Conservation (phyloP, 108 stramenopile genomes). For the Cyclotella kingstonii region DNA sequence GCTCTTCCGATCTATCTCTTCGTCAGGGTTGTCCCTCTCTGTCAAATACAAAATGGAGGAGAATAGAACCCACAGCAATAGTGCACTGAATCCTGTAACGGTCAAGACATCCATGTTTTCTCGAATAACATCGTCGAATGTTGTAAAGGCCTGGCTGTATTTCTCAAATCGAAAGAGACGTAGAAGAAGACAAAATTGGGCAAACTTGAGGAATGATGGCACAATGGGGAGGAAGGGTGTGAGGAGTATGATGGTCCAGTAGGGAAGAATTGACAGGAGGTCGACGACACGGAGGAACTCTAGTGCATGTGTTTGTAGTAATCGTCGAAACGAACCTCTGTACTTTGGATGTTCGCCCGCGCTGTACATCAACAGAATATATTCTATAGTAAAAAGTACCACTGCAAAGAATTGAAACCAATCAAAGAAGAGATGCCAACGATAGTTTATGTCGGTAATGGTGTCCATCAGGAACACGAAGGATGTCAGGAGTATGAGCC, state of each 20-base stretch:
- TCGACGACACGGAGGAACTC: conserved; percentile 76
- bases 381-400: conserved; percentile 70
- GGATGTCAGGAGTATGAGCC: conserved; percentile 59
- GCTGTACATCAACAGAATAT: conserved; percentile 51
- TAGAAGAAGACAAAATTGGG: conserved; percentile 59
- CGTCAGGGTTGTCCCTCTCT: conserved; percentile 80
- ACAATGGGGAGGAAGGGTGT: conserved; percentile 13
- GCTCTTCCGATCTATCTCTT: conserved; percentile 71
- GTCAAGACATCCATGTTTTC: conserved; percentile 77
- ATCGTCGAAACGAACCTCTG: conserved; percentile 15
- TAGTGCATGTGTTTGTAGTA: conserved; percentile 43
- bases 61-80: conserved; percentile 84
- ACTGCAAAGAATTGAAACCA: conserved; percentile 67
- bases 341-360: conserved; percentile 64
- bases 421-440: conserved; percentile 41
- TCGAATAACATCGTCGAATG: conserved; percentile 71
- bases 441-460: conserved; percentile 11
- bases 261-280: conserved; percentile 72
- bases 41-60: conserved; percentile 74
- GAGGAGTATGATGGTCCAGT: conserved; percentile 53
- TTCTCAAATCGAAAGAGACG: conserved; percentile 82
- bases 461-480: conserved; percentile 77
- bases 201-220: conserved; percentile 2
- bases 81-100: conserved; percentile 82
- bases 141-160: conserved; percentile 79